Base-by-base conservation (phyloP, 202 grass and related monocot genomes). In the Dendrocalamus latiflorus region DNA sequence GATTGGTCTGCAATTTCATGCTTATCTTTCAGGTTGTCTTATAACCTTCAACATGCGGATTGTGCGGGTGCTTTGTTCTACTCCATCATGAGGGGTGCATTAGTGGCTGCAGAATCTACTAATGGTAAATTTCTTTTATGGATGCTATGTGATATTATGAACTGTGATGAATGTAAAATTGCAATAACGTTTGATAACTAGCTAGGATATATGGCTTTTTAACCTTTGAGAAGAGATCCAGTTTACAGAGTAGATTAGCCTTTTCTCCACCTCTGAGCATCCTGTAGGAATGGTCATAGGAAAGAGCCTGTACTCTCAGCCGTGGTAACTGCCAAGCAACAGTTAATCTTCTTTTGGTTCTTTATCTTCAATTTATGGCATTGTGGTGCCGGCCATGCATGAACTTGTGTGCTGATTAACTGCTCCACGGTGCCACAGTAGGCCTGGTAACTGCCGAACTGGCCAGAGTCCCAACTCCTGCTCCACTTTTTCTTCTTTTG, bases 61-160 rank as follows among this genome's bases (percentile, higher is more conserved):
- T 99, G 96, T 92, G 96, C 88, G 78, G 96, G 93, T 73, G 93
- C 96, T 54, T 54, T 99, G 66, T 99, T 95, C 76, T 93, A 90
- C 44, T 87, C 93, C 18, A 66, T 95, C 70, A 92, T 94, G 84
- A 91, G 83, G 74, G 86, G 87, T 73, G 96, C 93, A 61, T 47
- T 94, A 86, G 53, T 72, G 73, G 72, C 85, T 92, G 85, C 85
- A 51, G 70, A 82, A 79, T 91, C 93, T 78, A 86, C 83, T 75
- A 81, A 83, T 30, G 80, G 96, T 99, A 93, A 69, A 70, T 38
- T 50, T 76, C 79, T 24, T 37, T 45, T 74, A 33, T 44, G 30
- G 15, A 49, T 73, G 57, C 38, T 39, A 58, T 56, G 50, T 25
- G 71, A 79, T 75, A 72, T 53, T 75, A 62, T 50, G 51, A 61